These are phyloP conservation scores for Capsicum chinense DNA, from an alignment of 257 asterid genomes.

Conservation along the genomic window DNA sequence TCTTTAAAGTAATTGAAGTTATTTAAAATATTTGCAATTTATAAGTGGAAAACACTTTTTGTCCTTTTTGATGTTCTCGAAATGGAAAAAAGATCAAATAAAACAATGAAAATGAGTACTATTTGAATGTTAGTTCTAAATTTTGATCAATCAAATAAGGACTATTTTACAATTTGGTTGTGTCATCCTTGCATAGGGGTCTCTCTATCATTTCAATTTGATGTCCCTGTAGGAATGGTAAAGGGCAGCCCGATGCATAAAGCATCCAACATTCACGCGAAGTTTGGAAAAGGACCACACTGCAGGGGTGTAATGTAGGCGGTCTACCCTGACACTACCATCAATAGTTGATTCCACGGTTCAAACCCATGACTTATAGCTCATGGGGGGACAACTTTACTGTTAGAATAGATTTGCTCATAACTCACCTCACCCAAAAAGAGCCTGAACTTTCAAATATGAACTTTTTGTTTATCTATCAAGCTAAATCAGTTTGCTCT, in stretches of 20 bases:
- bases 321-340: background rate
- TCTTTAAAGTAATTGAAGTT: background rate
- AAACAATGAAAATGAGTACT: background rate
- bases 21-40: background rate
- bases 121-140: conserved; percentile 13
- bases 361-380: background rate
- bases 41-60: background rate
- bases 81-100: conserved; percentile 11
- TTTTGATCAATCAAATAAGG: background rate
- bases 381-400: background rate
- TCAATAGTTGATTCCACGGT: background rate
- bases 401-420: background rate
- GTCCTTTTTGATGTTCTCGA: conserved; percentile 2
- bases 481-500: background rate
- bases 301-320: background rate
- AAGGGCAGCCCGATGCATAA: background rate
- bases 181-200: conserved; percentile 10
- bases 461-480: background rate
- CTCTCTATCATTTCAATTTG: background rate
- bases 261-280: background rate
- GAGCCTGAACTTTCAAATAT: background rate
- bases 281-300: background rate
- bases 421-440: conserved; percentile 12
- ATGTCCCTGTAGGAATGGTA: background rate
- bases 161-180: background rate